Conservation (phyloP, 2,329 filamentous ascomycete genomes). For the Laburnicola sp. region DNA sequence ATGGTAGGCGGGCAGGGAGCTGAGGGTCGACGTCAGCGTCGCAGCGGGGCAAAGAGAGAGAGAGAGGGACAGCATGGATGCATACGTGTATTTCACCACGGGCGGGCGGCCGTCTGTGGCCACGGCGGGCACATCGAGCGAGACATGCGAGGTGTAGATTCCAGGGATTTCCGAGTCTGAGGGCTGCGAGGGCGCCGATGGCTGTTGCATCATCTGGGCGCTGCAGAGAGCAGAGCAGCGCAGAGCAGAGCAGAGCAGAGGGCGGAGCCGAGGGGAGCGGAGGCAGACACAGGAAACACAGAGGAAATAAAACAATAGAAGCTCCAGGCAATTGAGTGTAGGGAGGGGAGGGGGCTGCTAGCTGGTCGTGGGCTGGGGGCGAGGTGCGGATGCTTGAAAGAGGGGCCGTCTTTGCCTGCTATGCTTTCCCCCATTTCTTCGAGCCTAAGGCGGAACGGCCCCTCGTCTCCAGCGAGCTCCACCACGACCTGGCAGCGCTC, state of each 20-base stretch:
- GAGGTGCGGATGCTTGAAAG: background rate
- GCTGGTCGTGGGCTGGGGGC: background rate
- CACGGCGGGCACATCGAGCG: constrained; percentile 51
- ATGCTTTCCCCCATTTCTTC: constrained; percentile 3
- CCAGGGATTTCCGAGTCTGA: constrained; percentile 37
- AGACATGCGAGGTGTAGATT: constrained; percentile 52
- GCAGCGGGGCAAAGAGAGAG: constrained; percentile 26
- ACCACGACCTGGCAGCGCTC: background rate
- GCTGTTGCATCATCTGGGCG: constrained; percentile 17
- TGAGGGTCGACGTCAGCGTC: constrained; percentile 38
- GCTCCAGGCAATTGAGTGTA: background rate
- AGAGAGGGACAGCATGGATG: constrained; percentile 8
- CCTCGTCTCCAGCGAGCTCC: background rate
- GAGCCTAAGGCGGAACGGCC: constrained; percentile 7
- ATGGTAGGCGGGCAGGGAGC: constrained; percentile 61
- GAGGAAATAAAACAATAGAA: background rate
- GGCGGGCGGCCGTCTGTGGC: constrained; percentile 47
- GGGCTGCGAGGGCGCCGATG: constrained; percentile 22
- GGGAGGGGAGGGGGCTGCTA: background rate
- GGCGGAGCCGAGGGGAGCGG: constrained; percentile 6
- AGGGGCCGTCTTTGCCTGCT: background rate
- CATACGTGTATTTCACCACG: constrained; percentile 56
- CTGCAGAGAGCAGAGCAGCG: background rate
- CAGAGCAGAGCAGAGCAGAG: background rate
- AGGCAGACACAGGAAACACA: constrained; percentile 5